phyloP scores from a whole-genome alignment of 306 rosid species.

The Cucurbita ficifolia region DNA sequence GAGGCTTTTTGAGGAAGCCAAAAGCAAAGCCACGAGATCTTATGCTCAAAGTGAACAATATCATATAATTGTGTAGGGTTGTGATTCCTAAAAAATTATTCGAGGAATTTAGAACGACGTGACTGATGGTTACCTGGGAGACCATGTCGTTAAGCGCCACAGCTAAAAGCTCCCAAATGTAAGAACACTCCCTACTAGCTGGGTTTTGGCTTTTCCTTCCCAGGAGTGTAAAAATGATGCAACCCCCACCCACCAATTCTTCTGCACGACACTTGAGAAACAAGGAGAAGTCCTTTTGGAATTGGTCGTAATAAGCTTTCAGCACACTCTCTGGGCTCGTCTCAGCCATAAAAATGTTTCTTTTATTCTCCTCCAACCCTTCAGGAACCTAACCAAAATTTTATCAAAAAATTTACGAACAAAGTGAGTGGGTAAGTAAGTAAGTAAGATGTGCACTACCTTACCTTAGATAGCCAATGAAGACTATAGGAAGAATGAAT shows the following conservation, averaged over 20 bases:
- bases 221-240: slow-evolving; percentile 22
- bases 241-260: slow-evolving; percentile 24
- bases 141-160: slow-evolving; percentile 15
- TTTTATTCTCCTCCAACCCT: slow-evolving; percentile 17
- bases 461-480: slow-evolving; percentile 27
- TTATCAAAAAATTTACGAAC: no score
- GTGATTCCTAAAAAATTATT: no score
- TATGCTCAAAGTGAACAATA: no score
- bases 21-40: no score
- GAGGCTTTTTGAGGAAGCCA: no score
- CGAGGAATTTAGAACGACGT: no score
- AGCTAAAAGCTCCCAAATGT: slow-evolving; percentile 11
- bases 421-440: no score
- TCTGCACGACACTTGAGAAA: slow-evolving; percentile 24
- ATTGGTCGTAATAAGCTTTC: slow-evolving; percentile 17
- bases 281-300: slow-evolving; percentile 20
- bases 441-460: not conserved
- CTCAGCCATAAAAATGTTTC: slow-evolving; percentile 11
- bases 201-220: slow-evolving; percentile 14
- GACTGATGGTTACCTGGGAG: not conserved
- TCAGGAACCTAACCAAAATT: slow-evolving; percentile 19
- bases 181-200: not conserved
- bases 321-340: slow-evolving; percentile 14
- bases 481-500: slow-evolving; percentile 29
- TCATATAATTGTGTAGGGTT: no score